A percentile compares a stretch with the other conserved stretches of the same genome.
These are phyloP conservation scores for Cladosporium cucumerinum DNA, from an alignment of 2,329 filamentous ascomycete genomes.

Conservation along the genomic window DNA sequence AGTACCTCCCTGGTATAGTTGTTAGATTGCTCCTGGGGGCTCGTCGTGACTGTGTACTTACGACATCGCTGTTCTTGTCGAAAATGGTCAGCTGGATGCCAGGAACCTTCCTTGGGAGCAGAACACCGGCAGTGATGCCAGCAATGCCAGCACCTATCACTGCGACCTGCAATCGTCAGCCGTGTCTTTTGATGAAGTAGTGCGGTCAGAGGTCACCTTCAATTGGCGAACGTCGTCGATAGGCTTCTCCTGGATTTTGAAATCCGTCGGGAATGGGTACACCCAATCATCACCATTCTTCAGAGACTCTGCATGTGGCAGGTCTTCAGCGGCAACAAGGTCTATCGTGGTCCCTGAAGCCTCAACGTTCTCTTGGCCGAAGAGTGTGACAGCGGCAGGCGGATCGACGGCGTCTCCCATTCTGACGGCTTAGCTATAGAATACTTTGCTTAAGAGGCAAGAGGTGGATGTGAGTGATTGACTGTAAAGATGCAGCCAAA, in stretches of 20 bases:
- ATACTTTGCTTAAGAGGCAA: background rate
- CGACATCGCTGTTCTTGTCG: slow-evolving; percentile 66
- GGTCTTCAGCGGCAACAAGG: slow-evolving; percentile 9
- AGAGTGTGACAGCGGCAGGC: slow-evolving; percentile 6
- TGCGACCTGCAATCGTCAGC: slow-evolving; percentile 44
- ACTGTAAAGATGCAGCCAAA: background rate
- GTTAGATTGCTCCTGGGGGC: background rate
- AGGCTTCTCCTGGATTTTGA: slow-evolving; percentile 29
- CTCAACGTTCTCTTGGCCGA: slow-evolving; percentile 4
- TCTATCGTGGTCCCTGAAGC: background rate
- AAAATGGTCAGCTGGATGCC: slow-evolving; percentile 62
- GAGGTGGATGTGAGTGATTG: background rate
- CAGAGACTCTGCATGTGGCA: background rate
- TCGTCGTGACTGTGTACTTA: slow-evolving; percentile 39
- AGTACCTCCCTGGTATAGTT: slow-evolving; percentile 41
- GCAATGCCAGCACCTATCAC: slow-evolving; percentile 64
- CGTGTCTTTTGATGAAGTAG: background rate
- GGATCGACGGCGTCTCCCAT: slow-evolving; percentile 11
- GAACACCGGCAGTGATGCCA: slow-evolving; percentile 61
- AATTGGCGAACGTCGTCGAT: slow-evolving; percentile 29
- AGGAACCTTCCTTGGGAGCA: slow-evolving; percentile 67
- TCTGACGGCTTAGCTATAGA: background rate
- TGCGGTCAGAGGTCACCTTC: slow-evolving; percentile 20
- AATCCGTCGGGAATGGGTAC: slow-evolving; percentile 30
- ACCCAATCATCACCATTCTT: slow-evolving; percentile 21